Evolutionary conservation across 1,284 basidiomycete genomes (phyloP).

Genomic region (Ustilago bromivora): DNA sequence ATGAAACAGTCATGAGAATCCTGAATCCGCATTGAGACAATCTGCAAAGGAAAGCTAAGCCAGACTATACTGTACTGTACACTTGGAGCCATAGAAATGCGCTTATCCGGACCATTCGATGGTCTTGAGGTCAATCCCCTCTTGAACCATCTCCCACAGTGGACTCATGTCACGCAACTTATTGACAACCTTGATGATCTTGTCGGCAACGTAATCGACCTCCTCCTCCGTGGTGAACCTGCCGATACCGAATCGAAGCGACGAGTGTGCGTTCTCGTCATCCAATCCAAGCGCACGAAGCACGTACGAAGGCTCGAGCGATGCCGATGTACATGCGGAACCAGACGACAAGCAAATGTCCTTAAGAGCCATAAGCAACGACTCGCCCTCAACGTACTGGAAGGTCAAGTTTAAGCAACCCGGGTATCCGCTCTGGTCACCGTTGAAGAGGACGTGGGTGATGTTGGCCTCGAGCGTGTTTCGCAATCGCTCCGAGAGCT

Average conservation of each 20-base stretch:
- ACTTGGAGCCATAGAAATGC: not conserved
- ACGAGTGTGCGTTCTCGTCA: conserved; percentile 99
- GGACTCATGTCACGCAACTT: conserved; percentile 78
- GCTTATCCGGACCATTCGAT: conserved; percentile 83
- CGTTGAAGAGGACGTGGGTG: conserved; percentile 92
- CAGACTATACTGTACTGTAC: not conserved
- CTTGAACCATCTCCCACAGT: conserved; percentile 69
- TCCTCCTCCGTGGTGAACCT: conserved; percentile 98
- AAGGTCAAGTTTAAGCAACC: conserved; percentile 93
- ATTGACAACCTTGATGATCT: conserved; percentile 87
- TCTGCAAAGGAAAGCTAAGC: not conserved
- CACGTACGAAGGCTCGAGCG: conserved; percentile 97
- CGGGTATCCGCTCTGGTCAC: conserved; percentile 78
- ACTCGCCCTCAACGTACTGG: conserved; percentile 97
- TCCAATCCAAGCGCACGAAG: conserved; percentile 91
- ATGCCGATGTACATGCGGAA: conserved; percentile 97
- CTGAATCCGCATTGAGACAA: not conserved
- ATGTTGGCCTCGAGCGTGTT: conserved; percentile 84
- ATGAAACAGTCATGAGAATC: not conserved
- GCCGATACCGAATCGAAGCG: conserved; percentile 95
- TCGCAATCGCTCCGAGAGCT: conserved; percentile 85
- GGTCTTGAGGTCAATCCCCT: conserved; percentile 88
- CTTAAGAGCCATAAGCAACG: conserved; percentile 96
- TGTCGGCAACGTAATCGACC: conserved; percentile 91
- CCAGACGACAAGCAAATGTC: conserved; percentile 97